These are phyloP conservation scores for Neopestalotiopsis sp. DNA, from an alignment of 2,329 filamentous ascomycete genomes.

Conservation along the genomic window DNA sequence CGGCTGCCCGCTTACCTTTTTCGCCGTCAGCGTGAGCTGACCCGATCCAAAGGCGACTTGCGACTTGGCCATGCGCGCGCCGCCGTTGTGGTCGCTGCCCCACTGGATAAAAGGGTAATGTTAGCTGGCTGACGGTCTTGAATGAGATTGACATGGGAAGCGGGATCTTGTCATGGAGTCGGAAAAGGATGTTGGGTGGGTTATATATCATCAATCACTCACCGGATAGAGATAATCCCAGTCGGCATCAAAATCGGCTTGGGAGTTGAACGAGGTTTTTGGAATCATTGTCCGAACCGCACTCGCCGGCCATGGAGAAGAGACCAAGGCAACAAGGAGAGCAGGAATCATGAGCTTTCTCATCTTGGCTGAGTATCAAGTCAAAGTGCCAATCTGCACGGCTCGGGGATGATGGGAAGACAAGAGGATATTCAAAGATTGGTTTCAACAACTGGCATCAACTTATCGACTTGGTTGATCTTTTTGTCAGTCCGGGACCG, in stretches of 20 bases:
- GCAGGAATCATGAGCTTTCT: neutral
- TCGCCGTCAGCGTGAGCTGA: constrained; percentile 53
- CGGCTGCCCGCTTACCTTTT: constrained; percentile 46
- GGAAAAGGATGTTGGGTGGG: neutral
- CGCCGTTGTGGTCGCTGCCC: constrained; percentile 64
- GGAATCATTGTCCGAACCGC: constrained; percentile 45
- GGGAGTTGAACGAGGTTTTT: constrained; percentile 42
- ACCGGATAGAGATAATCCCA: constrained; percentile 38
- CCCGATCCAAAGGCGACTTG: constrained; percentile 49
- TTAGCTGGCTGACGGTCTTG: constrained; percentile 46
- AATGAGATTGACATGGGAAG: too few species aligned
- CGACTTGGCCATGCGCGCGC: constrained; percentile 56
- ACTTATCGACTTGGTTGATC: too few species aligned
- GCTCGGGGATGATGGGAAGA: too few species aligned
- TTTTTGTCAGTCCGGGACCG: too few species aligned
- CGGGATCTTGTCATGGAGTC: neutral
- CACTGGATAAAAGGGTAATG: constrained; percentile 43
- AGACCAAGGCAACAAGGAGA: constrained; percentile 20
- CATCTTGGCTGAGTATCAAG: neutral
- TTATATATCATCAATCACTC: neutral
- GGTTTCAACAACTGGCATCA: too few species aligned
- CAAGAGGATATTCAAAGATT: too few species aligned
- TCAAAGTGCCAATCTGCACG: neutral
- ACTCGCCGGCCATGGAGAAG: constrained; percentile 26
- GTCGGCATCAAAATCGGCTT: constrained; percentile 42